Evolutionary conservation across 345 rosid species (phyloP), one percentile per base, ranked within the genome.

Genomic region (Brassica carinata): DNA sequence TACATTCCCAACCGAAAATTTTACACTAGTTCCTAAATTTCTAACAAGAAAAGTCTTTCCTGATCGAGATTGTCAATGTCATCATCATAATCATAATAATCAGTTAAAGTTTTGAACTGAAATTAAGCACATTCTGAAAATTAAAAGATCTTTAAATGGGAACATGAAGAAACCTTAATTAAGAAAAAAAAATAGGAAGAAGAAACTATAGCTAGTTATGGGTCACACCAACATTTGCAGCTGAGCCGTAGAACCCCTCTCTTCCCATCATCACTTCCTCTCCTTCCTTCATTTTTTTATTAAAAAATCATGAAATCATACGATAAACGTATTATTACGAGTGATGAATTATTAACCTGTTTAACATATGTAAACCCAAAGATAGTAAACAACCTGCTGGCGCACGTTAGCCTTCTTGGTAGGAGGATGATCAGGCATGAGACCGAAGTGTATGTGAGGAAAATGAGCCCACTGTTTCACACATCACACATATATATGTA

Each of bases 371-470:
- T 68, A 19, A 34, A 14, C 43, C 69, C 81, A 88, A 62, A 62
- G 68, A 33, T 33, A 59, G 75, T 77, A 62, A 29, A 11, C 5
- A 29, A 77, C 93, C 90, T 90, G 96, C 73, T 87, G 94, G 88
- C 87, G 88, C 79, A 88, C 67, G 84, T 82, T 88, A 13, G 94
- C 30, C 79, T 90, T 95, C 93, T 87, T 93, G 86, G 85, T 82
- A 82, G 97, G 88, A 78, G 91, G 98, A 85, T 95, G 96, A 82
- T 95, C 96, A 81, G 97, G 93, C 99, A 88, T 84, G 38, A 91
- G 94, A 64, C 99, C 98, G 82, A 93, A 93, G 82, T 93, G 98
- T 76, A 93, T 95, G 87, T 90, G 93, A 5, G 99, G 99, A 73
- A 93, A 93, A 77, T 95, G 99, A 83, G 99, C 99, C 98, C 98